Evolutionary conservation across 768 basidiomycete genomes (phyloP).

Genomic region (Favolaschia claudopus): DNA sequence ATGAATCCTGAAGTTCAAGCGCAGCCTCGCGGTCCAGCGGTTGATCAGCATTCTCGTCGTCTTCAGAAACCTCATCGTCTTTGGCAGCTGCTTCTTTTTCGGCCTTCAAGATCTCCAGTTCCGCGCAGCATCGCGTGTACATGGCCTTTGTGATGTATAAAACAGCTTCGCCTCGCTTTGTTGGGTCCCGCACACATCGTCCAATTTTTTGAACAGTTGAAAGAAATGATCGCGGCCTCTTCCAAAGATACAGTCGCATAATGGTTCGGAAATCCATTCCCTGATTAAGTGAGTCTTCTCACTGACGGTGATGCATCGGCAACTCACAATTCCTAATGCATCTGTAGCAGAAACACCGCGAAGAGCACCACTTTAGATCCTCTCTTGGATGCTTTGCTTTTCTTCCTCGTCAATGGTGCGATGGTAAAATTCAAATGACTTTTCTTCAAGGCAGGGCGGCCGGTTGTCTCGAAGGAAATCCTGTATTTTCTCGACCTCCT

Average conservation of each 20-base stretch:
- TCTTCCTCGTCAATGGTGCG: neutral
- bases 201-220: slow-evolving; percentile 1
- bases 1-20: neutral
- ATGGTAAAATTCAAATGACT: slow-evolving; percentile 3
- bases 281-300: too few species aligned
- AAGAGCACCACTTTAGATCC: neutral
- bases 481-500: too few species aligned
- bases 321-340: slow-evolving; percentile 9
- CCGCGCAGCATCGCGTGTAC: neutral
- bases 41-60: neutral
- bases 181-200: neutral
- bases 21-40: neutral
- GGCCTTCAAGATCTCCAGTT: neutral
- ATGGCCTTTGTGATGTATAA: neutral
- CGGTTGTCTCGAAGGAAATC: too few species aligned
- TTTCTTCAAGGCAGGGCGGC: neutral
- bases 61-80: neutral
- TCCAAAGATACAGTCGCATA: slow-evolving; percentile 2
- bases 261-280: slow-evolving; percentile 7
- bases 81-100: neutral
- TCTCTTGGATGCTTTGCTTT: neutral
- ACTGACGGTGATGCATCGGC: neutral
- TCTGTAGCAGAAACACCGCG: slow-evolving; percentile 2
- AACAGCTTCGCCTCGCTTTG: neutral
- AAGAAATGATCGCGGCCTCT: slow-evolving; percentile 3